A percentile compares a stretch with the other conserved stretches of the same genome.
These are phyloP conservation scores for Penicillium polonicum DNA, from an alignment of 2,329 filamentous ascomycete genomes.

Conservation along the genomic window DNA sequence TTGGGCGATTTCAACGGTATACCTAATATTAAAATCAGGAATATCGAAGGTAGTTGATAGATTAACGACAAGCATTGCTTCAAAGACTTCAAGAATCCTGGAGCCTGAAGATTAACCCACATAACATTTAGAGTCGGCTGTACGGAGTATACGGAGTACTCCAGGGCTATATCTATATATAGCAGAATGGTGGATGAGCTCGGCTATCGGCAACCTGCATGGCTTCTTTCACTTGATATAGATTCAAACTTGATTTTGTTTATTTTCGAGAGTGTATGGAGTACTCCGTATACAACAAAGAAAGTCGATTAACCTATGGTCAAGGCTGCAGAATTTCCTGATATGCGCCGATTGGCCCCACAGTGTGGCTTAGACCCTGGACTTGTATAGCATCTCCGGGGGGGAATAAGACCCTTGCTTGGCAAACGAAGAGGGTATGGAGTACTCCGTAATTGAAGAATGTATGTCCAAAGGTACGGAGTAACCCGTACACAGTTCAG, in stretches of 20 bases:
- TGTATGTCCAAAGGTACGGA: neutral
- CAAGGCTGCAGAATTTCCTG: neutral
- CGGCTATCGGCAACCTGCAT: conserved; percentile 1
- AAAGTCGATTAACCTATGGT: neutral
- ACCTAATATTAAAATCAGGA: neutral
- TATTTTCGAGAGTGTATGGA: neutral
- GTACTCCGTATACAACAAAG: neutral
- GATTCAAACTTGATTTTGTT: neutral
- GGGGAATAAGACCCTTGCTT: conserved; percentile 7
- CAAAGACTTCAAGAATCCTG: conserved; percentile 2
- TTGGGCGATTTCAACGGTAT: neutral
- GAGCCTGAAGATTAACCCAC: conserved; percentile 6
- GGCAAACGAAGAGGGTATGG: neutral
- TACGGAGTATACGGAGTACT: neutral
- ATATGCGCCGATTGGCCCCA: conserved; percentile 10
- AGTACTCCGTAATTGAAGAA: neutral
- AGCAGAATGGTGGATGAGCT: neutral
- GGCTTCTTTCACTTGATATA: neutral
- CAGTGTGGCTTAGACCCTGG: conserved; percentile 19
- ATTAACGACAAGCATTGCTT: neutral
- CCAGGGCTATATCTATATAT: conserved; percentile 8
- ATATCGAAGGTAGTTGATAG: neutral
- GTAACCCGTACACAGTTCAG: neutral
- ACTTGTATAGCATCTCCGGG: conserved; percentile 1
- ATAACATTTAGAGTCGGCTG: neutral